Percentiles rank a stretch among this genome's conserved stretches.
These are phyloP conservation scores for Candolleomyces efflorescens DNA, from an alignment of 768 basidiomycete species.

Conservation along the genomic window DNA sequence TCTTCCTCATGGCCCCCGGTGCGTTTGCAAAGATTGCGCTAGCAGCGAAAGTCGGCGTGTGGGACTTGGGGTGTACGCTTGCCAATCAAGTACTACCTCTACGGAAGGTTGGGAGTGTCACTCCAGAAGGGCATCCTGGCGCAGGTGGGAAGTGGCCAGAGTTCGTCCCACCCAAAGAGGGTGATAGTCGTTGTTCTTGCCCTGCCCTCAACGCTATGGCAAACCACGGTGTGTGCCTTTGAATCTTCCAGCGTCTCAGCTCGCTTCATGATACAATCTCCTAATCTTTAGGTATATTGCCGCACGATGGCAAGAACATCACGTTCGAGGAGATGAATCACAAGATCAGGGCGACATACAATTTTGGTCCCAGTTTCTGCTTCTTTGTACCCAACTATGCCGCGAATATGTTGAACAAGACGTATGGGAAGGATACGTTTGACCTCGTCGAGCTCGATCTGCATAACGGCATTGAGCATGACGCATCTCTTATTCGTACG, in stretches of 20 bases:
- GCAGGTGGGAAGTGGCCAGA: constrained; percentile 66
- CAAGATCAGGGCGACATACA: constrained; percentile 54
- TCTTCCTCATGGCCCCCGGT: background rate
- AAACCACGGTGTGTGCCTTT: constrained; percentile 60
- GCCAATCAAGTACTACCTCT: constrained; percentile 49
- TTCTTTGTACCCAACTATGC: constrained; percentile 60
- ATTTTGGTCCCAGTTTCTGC: constrained; percentile 67
- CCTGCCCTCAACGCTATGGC: constrained; percentile 79
- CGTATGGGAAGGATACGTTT: constrained; percentile 55
- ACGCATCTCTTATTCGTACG: constrained; percentile 58
- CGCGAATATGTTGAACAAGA: constrained; percentile 52
- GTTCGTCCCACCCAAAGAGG: constrained; percentile 50
- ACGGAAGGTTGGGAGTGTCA: constrained; percentile 49
- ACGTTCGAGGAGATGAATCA: constrained; percentile 47
- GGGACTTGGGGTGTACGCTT: constrained; percentile 50
- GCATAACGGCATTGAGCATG: constrained; percentile 76
- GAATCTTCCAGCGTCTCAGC: background rate
- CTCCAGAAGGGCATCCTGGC: constrained; percentile 51
- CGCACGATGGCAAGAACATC: constrained; percentile 67
- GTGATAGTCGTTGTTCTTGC: constrained; percentile 70
- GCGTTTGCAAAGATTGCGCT: background rate
- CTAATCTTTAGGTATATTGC: constrained; percentile 49
- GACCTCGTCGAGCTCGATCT: constrained; percentile 64
- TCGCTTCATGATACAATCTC: constrained; percentile 11
- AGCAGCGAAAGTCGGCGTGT: constrained; percentile 32